Evolutionary conservation across 2,329 filamentous ascomycete genomes (phyloP).

Genomic region (Amylocarpus encephaloides): DNA sequence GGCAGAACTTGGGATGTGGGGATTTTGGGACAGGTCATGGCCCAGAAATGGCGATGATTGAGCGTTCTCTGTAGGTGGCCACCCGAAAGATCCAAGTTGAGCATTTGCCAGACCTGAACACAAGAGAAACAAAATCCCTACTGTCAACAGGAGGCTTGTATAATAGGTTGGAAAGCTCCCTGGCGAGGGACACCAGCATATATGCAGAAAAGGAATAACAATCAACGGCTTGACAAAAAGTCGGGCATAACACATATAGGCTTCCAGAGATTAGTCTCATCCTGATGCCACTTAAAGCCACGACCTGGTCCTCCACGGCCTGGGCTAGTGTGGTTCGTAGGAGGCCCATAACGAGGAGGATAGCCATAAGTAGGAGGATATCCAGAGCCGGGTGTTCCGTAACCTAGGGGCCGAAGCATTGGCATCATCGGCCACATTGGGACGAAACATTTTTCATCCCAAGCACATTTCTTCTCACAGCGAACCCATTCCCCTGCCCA

Average conservation of each 20-base stretch:
- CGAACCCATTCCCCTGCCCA: constrained; percentile 42
- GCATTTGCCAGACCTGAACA: no score
- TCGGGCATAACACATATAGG: constrained; percentile 26
- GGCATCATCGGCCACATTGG: constrained; percentile 43
- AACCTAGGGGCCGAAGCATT: background rate
- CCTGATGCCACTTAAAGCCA: constrained; percentile 8
- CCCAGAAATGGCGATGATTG: no score
- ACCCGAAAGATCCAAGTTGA: no score
- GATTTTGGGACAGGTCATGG: no score
- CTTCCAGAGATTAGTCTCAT: constrained; percentile 24
- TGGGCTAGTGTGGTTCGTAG: constrained; percentile 4
- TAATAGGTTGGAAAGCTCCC: no score
- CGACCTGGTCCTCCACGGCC: constrained; percentile 8
- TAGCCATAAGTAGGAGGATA: constrained; percentile 1
- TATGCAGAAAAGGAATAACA: background rate
- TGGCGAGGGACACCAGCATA: no score
- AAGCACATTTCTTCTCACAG: constrained; percentile 37
- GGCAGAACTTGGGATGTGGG: no score
- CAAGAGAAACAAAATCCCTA: no score
- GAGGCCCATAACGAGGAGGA: background rate
- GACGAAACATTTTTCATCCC: constrained; percentile 42
- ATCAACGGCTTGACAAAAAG: constrained; percentile 12
- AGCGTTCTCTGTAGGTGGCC: no score
- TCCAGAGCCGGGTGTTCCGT: constrained; percentile 10
- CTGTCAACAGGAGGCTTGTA: no score